Conservation (phyloP, 225 moss, liverwort and hornwort genomes). For the Takakia lepidozioides region DNA sequence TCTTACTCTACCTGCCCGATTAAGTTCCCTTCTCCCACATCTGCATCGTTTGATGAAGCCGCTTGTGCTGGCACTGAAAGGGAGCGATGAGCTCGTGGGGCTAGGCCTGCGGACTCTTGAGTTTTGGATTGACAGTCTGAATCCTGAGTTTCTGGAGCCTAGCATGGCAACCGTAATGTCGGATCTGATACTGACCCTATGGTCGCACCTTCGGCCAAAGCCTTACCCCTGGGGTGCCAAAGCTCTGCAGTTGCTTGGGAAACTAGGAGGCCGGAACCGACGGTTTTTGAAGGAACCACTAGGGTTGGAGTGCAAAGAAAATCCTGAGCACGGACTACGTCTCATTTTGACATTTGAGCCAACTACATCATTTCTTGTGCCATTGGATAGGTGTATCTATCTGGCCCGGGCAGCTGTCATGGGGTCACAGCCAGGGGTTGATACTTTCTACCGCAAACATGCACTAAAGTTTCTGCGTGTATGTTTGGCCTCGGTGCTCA, state of each 20-base stretch:
- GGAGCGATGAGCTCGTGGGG: slow-evolving; percentile 91
- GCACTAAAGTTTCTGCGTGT: slow-evolving; percentile 96
- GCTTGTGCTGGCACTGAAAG: slow-evolving; percentile 85
- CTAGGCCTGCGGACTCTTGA: slow-evolving; percentile 90
- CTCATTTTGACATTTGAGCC: slow-evolving; percentile 98
- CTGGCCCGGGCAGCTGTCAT: slow-evolving; percentile 94
- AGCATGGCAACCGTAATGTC: slow-evolving; percentile 99
- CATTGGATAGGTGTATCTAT: slow-evolving; percentile 95
- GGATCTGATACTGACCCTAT: slow-evolving; percentile 90
- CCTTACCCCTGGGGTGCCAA: slow-evolving; percentile 93
- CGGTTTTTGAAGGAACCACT: slow-evolving; percentile 94
- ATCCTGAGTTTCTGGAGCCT: slow-evolving; percentile 98
- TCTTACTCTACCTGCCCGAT: slow-evolving; percentile 90
- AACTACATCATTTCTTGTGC: slow-evolving; percentile 96
- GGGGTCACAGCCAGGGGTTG: slow-evolving; percentile 84
- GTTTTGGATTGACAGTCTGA: slow-evolving; percentile 99
- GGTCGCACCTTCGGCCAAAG: slow-evolving; percentile 98
- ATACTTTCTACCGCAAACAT: slow-evolving; percentile 84
- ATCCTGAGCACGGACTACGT: slow-evolving; percentile 96
- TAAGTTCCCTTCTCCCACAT: slow-evolving; percentile 94
- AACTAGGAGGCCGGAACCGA: slow-evolving; percentile 96
- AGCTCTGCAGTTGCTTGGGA: slow-evolving; percentile 90
- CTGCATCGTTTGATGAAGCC: slow-evolving; percentile 98
- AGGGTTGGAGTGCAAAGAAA: slow-evolving; percentile 95
- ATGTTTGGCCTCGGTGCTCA: slow-evolving; percentile 93